These are phyloP conservation scores for Xylaria sp. DNA, from an alignment of 2,329 filamentous ascomycete genomes.

Conservation along the genomic window DNA sequence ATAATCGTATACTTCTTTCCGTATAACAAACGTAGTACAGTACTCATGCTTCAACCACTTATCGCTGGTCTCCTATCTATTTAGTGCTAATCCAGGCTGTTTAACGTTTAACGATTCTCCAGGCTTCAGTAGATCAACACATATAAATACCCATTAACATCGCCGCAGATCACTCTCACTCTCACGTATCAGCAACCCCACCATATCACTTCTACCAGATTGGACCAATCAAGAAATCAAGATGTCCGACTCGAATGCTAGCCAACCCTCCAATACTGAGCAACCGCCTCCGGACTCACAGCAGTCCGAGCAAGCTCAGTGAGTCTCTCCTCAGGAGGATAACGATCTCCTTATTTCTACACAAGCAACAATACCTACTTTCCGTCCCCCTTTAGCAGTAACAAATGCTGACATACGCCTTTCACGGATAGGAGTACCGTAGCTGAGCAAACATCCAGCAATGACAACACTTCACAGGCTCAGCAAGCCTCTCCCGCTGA, in stretches of 20 bases:
- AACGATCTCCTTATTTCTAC: no score
- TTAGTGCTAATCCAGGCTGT: not conserved
- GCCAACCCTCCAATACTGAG: conserved; percentile 39
- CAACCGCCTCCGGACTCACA: conserved; percentile 41
- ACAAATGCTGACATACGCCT: conserved; percentile 10
- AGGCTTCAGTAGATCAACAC: not conserved
- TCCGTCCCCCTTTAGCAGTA: not conserved
- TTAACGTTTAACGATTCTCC: not conserved
- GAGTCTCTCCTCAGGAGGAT: conserved; percentile 21
- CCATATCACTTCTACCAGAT: not conserved
- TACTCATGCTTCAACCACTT: not conserved
- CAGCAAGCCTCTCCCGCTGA: conserved; percentile 41
- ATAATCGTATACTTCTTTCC: no score
- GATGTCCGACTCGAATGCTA: conserved; percentile 42
- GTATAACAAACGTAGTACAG: not conserved
- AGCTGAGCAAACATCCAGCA: conserved; percentile 41
- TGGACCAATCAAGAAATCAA: conserved; percentile 15
- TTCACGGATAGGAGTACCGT: conserved; percentile 40
- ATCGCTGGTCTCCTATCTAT: not conserved
- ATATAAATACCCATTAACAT: not conserved
- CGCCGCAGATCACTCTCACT: not conserved
- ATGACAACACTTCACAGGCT: conserved; percentile 36
- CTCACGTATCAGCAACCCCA: not conserved
- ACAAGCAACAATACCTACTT: no score
- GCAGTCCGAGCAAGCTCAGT: conserved; percentile 42